Percentiles rank a stretch among this genome's conserved stretches.
These are phyloP conservation scores for Rhytidhysteron rufulum DNA, from an alignment of 2,329 filamentous ascomycete species.

Conservation along the genomic window DNA sequence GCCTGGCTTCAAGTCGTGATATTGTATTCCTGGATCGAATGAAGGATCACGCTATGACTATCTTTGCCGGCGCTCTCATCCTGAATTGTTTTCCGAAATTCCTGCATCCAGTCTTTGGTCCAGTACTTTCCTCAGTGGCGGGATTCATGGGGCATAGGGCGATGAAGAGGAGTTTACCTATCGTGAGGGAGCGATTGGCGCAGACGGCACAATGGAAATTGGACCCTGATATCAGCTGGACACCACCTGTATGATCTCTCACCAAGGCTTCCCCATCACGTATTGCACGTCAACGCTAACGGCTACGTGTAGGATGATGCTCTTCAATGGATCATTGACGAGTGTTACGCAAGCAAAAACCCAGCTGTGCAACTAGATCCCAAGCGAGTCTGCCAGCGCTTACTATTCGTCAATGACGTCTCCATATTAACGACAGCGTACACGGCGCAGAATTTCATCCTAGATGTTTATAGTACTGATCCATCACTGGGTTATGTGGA, in stretches of 20 bases:
- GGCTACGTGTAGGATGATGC: constrained; percentile 9
- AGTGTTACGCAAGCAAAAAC: constrained; percentile 9
- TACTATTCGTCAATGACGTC: constrained; percentile 14
- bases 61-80: constrained; percentile 13
- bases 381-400: constrained; percentile 11
- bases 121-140: constrained; percentile 9
- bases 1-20: constrained; percentile 7
- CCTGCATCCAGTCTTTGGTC: constrained; percentile 11
- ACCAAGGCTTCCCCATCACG: not conserved
- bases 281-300: not conserved
- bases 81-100: constrained; percentile 12
- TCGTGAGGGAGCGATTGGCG: constrained; percentile 12
- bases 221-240: not conserved
- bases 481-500: constrained; percentile 11
- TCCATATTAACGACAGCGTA: constrained; percentile 13
- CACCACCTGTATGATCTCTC: not conserved
- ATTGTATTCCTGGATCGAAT: constrained; percentile 10
- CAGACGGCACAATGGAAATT: constrained; percentile 11
- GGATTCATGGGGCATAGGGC: constrained; percentile 10
- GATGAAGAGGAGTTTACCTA: constrained; percentile 10
- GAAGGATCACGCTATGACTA: constrained; percentile 12
- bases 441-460: constrained; percentile 12
- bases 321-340: constrained; percentile 15
- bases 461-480: constrained; percentile 13
- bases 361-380: constrained; percentile 9